Evolutionary conservation across 768 basidiomycete species (phyloP).

Genomic region (Mycena galericulata): DNA sequence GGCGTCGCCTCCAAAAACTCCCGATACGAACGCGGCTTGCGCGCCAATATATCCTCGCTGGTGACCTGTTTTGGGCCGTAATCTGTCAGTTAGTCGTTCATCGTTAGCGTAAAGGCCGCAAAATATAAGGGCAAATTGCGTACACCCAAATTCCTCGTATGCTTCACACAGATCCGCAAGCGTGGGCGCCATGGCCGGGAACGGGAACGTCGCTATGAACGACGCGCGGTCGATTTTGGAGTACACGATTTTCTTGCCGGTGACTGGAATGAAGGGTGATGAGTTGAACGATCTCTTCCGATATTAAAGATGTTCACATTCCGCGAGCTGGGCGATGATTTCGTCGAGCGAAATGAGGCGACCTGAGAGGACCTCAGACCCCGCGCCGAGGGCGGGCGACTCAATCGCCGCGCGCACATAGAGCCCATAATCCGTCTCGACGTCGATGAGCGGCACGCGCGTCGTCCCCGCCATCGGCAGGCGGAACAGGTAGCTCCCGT

Average conservation of each 20-base stretch:
- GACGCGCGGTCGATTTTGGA: background rate
- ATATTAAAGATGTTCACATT: background rate
- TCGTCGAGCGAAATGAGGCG: background rate
- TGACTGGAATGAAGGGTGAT: background rate
- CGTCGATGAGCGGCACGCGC: conserved; percentile 18
- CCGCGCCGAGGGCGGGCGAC: conserved; percentile 2
- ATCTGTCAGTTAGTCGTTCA: background rate
- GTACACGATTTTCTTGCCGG: conserved; percentile 16
- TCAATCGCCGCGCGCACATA: conserved; percentile 26
- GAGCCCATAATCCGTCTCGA: conserved; percentile 18
- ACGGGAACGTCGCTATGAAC: background rate
- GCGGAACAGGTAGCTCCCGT: background rate
- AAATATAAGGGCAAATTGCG: background rate
- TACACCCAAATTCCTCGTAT: conserved; percentile 18
- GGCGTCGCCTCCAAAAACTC: background rate
- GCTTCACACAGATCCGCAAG: conserved; percentile 5
- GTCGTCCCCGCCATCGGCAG: conserved; percentile 12
- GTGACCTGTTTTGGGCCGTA: conserved; percentile 1
- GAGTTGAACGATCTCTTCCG: background rate
- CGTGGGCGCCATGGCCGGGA: background rate
- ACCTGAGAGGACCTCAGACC: conserved; percentile 14
- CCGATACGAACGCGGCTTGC: conserved; percentile 2
- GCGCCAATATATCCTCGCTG: conserved; percentile 4
- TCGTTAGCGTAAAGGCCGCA: no score
- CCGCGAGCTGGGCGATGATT: background rate